Conservation (phyloP, 352 stramenopile genomes). For the Blastocystis sp. region DNA sequence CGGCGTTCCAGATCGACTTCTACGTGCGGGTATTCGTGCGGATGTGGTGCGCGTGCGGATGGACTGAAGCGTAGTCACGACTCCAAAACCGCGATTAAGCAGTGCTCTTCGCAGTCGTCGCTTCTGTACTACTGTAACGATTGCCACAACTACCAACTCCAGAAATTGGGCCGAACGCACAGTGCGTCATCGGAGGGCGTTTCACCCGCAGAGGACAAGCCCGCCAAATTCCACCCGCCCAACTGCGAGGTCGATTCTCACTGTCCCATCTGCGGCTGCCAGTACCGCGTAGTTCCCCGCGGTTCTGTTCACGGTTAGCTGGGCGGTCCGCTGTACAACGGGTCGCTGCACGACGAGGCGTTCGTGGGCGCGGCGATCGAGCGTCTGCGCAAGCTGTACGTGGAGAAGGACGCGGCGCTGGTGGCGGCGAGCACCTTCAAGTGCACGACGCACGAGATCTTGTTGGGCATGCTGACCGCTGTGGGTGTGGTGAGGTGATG, state of each 20-base stretch:
- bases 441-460: slow-evolving; percentile 84
- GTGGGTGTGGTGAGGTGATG: slow-evolving; percentile 71
- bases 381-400: slow-evolving; percentile 74
- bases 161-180: slow-evolving; percentile 78
- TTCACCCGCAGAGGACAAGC: slow-evolving; percentile 16
- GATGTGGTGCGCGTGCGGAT: slow-evolving; percentile 81
- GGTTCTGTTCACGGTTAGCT: not conserved
- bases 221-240: slow-evolving; percentile 31
- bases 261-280: slow-evolving; percentile 10
- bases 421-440: slow-evolving; percentile 67
- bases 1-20: slow-evolving; percentile 97
- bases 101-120: slow-evolving; percentile 76
- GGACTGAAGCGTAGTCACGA: slow-evolving; percentile 29
- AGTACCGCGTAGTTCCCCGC: slow-evolving; percentile 5
- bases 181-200: not conserved
- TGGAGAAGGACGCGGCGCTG: slow-evolving; percentile 74
- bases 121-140: slow-evolving; percentile 85
- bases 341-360: slow-evolving; percentile 68
- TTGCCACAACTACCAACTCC: slow-evolving; percentile 94
- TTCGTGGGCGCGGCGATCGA: slow-evolving; percentile 74
- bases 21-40: slow-evolving; percentile 98
- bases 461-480: slow-evolving; percentile 89
- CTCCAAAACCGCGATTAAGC: slow-evolving; percentile 45
- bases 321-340: slow-evolving; percentile 41
- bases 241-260: slow-evolving; percentile 56